Percentiles rank a stretch among this genome's conserved stretches.
phyloP scores from a whole-genome alignment of 2,329 filamentous ascomycete genomes.

The Claviceps lovelessii region DNA sequence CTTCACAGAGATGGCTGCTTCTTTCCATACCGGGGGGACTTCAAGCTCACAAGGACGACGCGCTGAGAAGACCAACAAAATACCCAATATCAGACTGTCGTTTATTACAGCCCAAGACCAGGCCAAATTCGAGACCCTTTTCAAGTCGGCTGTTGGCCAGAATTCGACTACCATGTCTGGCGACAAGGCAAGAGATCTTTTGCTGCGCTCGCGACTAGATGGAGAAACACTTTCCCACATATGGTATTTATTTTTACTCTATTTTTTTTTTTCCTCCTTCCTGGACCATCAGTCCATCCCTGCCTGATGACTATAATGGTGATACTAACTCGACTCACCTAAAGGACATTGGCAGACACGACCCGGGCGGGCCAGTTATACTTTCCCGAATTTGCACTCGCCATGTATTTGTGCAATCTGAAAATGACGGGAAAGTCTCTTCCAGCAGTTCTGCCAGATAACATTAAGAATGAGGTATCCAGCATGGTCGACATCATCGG shows the following conservation, averaged over 20 bases:
- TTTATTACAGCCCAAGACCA: constrained; percentile 95
- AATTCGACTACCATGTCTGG: constrained; percentile 75
- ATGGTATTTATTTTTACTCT: constrained; percentile 45
- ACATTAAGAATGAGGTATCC: constrained; percentile 88
- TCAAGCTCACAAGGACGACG: constrained; percentile 31
- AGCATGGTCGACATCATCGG: constrained; percentile 99
- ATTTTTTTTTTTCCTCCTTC: too few species aligned
- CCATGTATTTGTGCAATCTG: constrained; percentile 97
- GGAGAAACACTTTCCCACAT: constrained; percentile 84
- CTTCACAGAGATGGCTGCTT: constrained; percentile 52
- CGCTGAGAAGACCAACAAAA: constrained; percentile 50
- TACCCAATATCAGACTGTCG: constrained; percentile 84
- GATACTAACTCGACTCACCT: neutral
- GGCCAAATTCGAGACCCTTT: constrained; percentile 91
- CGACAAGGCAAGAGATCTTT: constrained; percentile 79
- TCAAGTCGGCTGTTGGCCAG: constrained; percentile 85
- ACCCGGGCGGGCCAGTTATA: constrained; percentile 92
- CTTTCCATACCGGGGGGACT: constrained; percentile 41
- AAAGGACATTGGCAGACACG: constrained; percentile 80
- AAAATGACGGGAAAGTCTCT: constrained; percentile 77
- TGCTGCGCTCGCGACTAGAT: constrained; percentile 76
- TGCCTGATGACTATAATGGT: neutral
- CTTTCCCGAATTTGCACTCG: constrained; percentile 92
- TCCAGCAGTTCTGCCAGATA: constrained; percentile 62
- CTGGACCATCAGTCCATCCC: neutral